Evolutionary conservation across 768 basidiomycete genomes (phyloP), one percentile per base, ranked within the genome.

Genomic region (Butyriboletus loyo): DNA sequence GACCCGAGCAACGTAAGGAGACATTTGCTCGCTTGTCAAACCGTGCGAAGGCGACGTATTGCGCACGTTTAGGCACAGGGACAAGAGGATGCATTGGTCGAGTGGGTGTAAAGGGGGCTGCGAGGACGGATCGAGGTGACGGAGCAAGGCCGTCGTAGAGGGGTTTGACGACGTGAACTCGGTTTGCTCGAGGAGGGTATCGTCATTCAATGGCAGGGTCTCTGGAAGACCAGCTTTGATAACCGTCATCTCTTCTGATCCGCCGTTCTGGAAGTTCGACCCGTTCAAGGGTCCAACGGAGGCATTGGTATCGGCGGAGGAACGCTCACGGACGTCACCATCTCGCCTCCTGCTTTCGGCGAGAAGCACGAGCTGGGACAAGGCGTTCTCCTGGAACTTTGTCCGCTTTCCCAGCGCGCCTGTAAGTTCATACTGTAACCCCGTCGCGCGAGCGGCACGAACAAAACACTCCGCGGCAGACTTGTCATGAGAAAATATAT

Each of bases 371-470:
- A 99, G 84, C 70, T 99, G 97, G 49, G 87, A 89, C 50, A 89
- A 74, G 31, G 92, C 88, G 47, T 73, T 81, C 55, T 87, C 77
- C 70, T 99, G 97, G 70, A 89, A 99, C 68, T 92, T 96, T 11
- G 97, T 99, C 54, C 92, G 81, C 71, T 87, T 92, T 36, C 97
- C 97, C 47, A 95, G 76, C 10, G 93, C 91, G 8, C 97, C 97
- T 0, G 92, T 95, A 47, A 98, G 76, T 69, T 93, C 90, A 66
- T 92, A 98, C 68, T 88, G 81, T 58, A 99, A 69, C 4, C 85
- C 87, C 15, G 86, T 89, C 31, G 84, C 80, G 44, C 79, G 78
- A 0, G 92, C 89, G 0, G 95, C 92, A 15, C 76, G 75, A 34
- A 92, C 76, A 61, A 98, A 98, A 49, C 75, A 74, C 39, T 86